Percentiles rank a stretch among this genome's conserved stretches.
These are phyloP conservation scores for Chlorencoelia australis DNA, from an alignment of 2,329 filamentous ascomycete species.

Conservation along the genomic window DNA sequence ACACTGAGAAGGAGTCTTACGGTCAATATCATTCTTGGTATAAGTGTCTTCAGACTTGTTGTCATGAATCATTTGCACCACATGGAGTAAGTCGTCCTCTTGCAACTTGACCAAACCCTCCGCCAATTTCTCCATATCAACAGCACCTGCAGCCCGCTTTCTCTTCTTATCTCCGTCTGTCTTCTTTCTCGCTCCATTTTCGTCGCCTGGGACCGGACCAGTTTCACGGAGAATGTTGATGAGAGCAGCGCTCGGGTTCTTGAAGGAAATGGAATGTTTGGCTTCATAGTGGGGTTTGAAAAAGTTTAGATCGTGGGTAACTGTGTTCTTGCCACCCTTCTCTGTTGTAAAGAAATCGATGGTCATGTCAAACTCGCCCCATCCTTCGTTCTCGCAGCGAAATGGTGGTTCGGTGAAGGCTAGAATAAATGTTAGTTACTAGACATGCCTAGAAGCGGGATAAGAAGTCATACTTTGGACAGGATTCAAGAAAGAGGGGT, in stretches of 20 bases:
- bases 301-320: constrained; percentile 91
- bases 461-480: constrained; percentile 59
- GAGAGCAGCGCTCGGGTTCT: constrained; percentile 84
- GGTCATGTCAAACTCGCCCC: constrained; percentile 96
- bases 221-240: constrained; percentile 71
- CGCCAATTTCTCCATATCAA: constrained; percentile 95
- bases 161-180: constrained; percentile 64
- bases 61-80: constrained; percentile 97
- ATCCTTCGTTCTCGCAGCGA: constrained; percentile 84
- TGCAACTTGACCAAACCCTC: constrained; percentile 80
- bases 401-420: constrained; percentile 81
- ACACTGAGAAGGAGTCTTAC: constrained; percentile 41
- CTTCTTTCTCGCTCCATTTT: constrained; percentile 50
- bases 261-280: constrained; percentile 73
- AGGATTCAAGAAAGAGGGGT: constrained; percentile 85
- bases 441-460: not conserved
- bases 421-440: constrained; percentile 28
- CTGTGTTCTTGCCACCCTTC: constrained; percentile 70
- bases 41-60: constrained; percentile 92
- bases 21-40: constrained; percentile 93
- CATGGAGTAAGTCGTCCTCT: constrained; percentile 87
- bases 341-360: constrained; percentile 76
- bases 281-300: constrained; percentile 70
- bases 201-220: constrained; percentile 71
- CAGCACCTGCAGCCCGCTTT: constrained; percentile 46